Conservation (phyloP, 441 rosid genomes). For the Pelargonium australe region DNA sequence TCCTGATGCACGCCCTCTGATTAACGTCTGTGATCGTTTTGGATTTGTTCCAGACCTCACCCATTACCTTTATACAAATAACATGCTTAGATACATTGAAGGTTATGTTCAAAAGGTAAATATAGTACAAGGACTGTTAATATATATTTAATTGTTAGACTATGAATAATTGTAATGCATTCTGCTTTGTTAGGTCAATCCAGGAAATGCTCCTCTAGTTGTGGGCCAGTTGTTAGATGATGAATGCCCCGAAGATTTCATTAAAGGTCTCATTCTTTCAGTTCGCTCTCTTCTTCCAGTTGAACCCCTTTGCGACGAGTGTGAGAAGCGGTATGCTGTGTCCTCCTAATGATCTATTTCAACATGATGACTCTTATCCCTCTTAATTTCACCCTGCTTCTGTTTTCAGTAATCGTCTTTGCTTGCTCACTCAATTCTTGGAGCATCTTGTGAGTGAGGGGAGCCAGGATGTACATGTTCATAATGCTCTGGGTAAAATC, state of each 20-base stretch:
- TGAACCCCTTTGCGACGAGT: conserved; percentile 94
- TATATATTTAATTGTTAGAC: neutral
- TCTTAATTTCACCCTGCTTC: conserved; percentile 15
- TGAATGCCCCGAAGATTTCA: conserved; percentile 89
- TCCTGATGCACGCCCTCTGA: conserved; percentile 83
- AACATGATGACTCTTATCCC: neutral
- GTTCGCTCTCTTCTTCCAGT: conserved; percentile 99
- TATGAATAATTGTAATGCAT: neutral
- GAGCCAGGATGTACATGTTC: conserved; percentile 99
- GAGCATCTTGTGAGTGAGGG: conserved; percentile 99
- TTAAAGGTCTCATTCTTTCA: conserved; percentile 87
- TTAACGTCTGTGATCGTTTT: conserved; percentile 98
- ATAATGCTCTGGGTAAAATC: conserved; percentile 98
- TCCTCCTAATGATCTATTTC: neutral
- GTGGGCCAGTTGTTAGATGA: conserved; percentile 94
- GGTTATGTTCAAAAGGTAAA: conserved; percentile 98
- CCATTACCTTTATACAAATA: conserved; percentile 89
- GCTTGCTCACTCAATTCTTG: conserved; percentile 96
- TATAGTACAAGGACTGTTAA: neutral
- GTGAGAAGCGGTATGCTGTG: conserved; percentile 76
- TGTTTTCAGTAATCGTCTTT: conserved; percentile 82
- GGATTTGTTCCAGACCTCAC: conserved; percentile 98
- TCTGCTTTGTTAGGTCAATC: conserved; percentile 51
- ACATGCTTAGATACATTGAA: conserved; percentile 98
- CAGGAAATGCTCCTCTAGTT: conserved; percentile 84